Percentiles rank a stretch among this genome's conserved stretches.
Conservation (phyloP, 352 stramenopile genomes). For the Pythium oligandrum region DNA sequence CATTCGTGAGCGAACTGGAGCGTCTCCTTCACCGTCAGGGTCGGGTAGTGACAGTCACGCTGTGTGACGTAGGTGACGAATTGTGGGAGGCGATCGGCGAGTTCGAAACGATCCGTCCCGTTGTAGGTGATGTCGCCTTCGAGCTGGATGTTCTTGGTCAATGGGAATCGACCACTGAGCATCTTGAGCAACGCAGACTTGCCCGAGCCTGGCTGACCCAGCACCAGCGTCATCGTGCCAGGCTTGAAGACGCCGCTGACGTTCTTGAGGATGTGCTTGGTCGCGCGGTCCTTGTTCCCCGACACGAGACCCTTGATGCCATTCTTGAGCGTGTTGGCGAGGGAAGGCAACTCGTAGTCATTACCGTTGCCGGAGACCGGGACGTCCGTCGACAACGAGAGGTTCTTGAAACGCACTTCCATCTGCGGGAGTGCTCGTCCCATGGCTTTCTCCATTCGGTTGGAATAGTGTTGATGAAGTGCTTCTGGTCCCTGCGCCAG, state of each 20-base stretch:
- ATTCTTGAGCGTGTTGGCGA: constrained; percentile 12
- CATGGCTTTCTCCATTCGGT: constrained; percentile 19
- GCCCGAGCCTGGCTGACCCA: constrained; percentile 16
- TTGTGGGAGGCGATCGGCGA: constrained; percentile 5
- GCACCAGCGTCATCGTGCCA: constrained; percentile 24
- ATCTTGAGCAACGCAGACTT: constrained; percentile 12
- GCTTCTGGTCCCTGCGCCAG: constrained; percentile 24
- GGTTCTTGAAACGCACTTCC: constrained; percentile 22
- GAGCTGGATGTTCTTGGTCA: constrained; percentile 10
- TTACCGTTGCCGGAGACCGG: constrained; percentile 2
- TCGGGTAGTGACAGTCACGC: constrained; percentile 21
- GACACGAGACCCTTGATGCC: constrained; percentile 2
- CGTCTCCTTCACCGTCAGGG: constrained; percentile 26
- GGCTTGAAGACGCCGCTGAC: constrained; percentile 25
- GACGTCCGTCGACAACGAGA: constrained; percentile 23
- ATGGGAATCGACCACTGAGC: constrained; percentile 5
- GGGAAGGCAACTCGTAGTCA: constrained; percentile 12
- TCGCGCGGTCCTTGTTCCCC: constrained; percentile 6
- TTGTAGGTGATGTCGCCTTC: constrained; percentile 12
- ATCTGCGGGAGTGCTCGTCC: constrained; percentile 20
- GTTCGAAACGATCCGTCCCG: constrained; percentile 1
- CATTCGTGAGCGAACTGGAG: constrained; percentile 22
- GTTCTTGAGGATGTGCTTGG: constrained; percentile 23
- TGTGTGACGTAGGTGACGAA: constrained; percentile 13
- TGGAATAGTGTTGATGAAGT: constrained; percentile 27